Evolutionary conservation across 2,329 filamentous ascomycete genomes (phyloP).

Genomic region (Fusarium temperatum): DNA sequence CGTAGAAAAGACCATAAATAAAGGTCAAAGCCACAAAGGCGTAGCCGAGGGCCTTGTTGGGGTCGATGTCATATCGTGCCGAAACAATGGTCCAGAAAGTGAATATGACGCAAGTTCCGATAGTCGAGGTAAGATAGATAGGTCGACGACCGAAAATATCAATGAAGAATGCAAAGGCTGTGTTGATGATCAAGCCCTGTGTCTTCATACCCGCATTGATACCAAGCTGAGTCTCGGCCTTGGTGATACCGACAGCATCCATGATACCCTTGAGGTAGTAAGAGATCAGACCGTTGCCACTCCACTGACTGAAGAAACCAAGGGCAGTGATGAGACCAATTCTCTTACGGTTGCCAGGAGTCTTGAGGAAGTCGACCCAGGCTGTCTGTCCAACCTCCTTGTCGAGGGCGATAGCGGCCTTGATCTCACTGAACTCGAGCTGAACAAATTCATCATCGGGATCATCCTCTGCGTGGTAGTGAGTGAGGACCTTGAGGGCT

Average conservation of each 20-base stretch:
- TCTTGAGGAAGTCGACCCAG: conserved; percentile 37
- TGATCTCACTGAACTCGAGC: conserved; percentile 30
- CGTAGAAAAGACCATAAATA: conserved; percentile 50
- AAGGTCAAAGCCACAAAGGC: conserved; percentile 50
- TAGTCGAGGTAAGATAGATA: conserved; percentile 9
- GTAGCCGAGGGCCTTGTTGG: conserved; percentile 18
- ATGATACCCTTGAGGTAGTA: conserved; percentile 27
- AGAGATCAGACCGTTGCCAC: conserved; percentile 22
- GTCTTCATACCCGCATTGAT: conserved; percentile 38
- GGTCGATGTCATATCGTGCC: conserved; percentile 41
- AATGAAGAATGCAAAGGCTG: conserved; percentile 36
- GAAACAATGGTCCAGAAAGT: conserved; percentile 26
- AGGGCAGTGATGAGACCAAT: conserved; percentile 37
- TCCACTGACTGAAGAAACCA: conserved; percentile 28
- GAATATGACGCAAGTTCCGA: conserved; percentile 44
- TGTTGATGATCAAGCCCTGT: conserved; percentile 9
- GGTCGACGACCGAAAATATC: conserved; percentile 30
- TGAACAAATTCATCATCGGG: conserved; percentile 14
- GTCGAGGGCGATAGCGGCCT: conserved; percentile 26
- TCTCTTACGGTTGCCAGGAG: conserved; percentile 42
- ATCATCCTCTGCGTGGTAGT: conserved; percentile 32
- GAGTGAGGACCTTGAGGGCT: conserved; percentile 16
- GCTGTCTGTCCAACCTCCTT: conserved; percentile 21
- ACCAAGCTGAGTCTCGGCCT: conserved; percentile 46
- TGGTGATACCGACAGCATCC: conserved; percentile 35